phyloP scores from a whole-genome alignment of 495 filamentous ascomycete genomes.

The Schizothecium vesticola region DNA sequence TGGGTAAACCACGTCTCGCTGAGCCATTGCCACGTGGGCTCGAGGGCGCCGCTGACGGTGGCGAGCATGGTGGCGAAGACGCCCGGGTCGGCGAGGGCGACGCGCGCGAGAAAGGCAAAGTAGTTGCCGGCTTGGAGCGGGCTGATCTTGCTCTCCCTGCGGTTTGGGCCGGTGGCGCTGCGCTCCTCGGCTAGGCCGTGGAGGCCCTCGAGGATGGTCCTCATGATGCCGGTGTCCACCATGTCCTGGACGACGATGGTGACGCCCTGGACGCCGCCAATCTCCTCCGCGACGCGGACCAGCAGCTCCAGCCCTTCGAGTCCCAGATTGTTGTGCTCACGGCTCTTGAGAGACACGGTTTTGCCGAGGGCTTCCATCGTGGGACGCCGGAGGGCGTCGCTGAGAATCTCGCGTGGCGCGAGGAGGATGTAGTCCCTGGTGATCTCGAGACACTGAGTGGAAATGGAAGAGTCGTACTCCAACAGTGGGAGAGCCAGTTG shows the following conservation, averaged over 20 bases:
- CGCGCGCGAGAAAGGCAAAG: conserved; percentile 72
- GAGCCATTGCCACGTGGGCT: conserved; percentile 65
- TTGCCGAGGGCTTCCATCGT: conserved; percentile 54
- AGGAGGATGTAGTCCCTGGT: conserved; percentile 73
- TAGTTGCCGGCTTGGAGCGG: conserved; percentile 74
- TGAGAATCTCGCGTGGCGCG: conserved; percentile 68
- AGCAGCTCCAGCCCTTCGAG: conserved; percentile 64
- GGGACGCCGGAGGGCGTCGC: conserved; percentile 52
- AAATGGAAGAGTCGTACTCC: conserved; percentile 51
- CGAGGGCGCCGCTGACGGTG: conserved; percentile 32
- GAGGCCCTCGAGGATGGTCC: conserved; percentile 63
- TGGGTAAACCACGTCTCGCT: conserved; percentile 82
- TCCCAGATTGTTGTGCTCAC: conserved; percentile 61
- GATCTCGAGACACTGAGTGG: conserved; percentile 56
- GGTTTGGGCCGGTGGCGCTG: conserved; percentile 70
- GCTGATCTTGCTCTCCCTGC: conserved; percentile 55
- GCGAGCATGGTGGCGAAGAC: conserved; percentile 58
- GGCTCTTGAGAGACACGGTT: conserved; percentile 54
- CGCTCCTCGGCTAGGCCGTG: conserved; percentile 60
- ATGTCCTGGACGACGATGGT: conserved; percentile 62
- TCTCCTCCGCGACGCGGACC: conserved; percentile 59
- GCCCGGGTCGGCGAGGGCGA: conserved; percentile 62
- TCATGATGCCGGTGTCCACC: conserved; percentile 60
- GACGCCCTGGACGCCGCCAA: conserved; percentile 64
- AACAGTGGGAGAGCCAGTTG: conserved; percentile 66